Evolutionary conservation across 192 early-diverging fungal species (phyloP), one percentile per base, ranked within the genome.

Genomic region (Allomyces macrogynus): DNA sequence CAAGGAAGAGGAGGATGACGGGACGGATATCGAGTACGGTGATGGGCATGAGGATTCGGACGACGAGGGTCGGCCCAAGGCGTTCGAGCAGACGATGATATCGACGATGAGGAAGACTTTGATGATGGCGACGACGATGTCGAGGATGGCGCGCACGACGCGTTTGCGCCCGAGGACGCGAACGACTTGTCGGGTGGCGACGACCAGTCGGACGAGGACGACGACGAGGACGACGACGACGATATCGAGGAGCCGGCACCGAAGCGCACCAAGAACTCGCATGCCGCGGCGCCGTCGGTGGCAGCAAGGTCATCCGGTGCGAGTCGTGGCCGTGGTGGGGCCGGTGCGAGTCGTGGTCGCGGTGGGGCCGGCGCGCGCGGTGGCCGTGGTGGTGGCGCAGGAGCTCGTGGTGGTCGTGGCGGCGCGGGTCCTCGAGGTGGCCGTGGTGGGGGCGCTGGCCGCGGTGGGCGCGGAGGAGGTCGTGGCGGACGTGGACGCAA

Each of bases 171-270:
- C 25, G 5, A 16, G 42, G 32, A 22, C 14, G 67, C n/a, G n/a
- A n/a, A 72, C 14, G 77, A 75, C 61, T 68, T 73, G 63, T 69
- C 72, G 69, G 70, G n/a, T n/a, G n/a, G 70, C 22, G 72, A 69
- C 62, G 77, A 75, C 23, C 66, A 70, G 10, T 75, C 69, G 8
- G 68, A 27, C 20, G 67, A 66, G 5, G 71, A 74, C 18, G 67
- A 71, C 2, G 67, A 66, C 18, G 71, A n/a, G n/a, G n/a, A 73
- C 20, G 40, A 67, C 12, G 71, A 66, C 24, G 68, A 73, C 18
- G 63, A 73, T 49, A n/a, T 20, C 3, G 49, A 57, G 49, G 20
- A 14, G 49, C 16, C 49, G 16, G 49, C 49, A n/a, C 49, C 49
- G 12, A 14, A 14, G 49, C 49, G 16, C 1, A 57, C 49, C 49